phyloP scores from a whole-genome alignment of 495 filamentous ascomycete genomes.

The Pyrenopolyporus hunteri region DNA sequence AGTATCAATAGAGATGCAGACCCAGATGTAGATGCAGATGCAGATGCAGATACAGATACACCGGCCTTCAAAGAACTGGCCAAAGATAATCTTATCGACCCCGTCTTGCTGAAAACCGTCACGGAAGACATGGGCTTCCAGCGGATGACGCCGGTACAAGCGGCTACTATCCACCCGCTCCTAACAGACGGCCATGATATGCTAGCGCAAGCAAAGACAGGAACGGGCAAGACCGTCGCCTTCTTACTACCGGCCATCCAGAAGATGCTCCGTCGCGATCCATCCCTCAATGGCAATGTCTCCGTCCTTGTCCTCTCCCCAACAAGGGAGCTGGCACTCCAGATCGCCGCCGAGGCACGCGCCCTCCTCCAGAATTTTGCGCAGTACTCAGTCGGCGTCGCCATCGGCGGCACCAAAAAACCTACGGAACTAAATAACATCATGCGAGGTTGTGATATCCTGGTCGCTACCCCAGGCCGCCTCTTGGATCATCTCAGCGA shows the following conservation, averaged over 20 bases:
- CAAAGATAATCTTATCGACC: constrained; percentile 45
- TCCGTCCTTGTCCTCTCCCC: constrained; percentile 69
- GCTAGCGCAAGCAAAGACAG: constrained; percentile 70
- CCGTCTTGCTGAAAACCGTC: constrained; percentile 46
- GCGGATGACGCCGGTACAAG: constrained; percentile 54
- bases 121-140: constrained; percentile 51
- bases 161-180: constrained; percentile 48
- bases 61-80: constrained; percentile 45
- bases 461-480: constrained; percentile 69
- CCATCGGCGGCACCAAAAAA: constrained; percentile 52
- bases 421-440: constrained; percentile 44
- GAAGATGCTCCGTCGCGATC: constrained; percentile 55
- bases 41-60: constrained; percentile 34
- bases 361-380: constrained; percentile 42
- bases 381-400: constrained; percentile 42
- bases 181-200: constrained; percentile 43
- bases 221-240: constrained; percentile 72
- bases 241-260: constrained; percentile 72
- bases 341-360: constrained; percentile 64
- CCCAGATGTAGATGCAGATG: too few species aligned
- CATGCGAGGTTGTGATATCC: constrained; percentile 51
- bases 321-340: constrained; percentile 69
- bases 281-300: constrained; percentile 44
- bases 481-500: constrained; percentile 59
- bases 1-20: not conserved